Evolutionary conservation across 257 asterid species (phyloP).

Genomic region (Solanum pennellii): DNA sequence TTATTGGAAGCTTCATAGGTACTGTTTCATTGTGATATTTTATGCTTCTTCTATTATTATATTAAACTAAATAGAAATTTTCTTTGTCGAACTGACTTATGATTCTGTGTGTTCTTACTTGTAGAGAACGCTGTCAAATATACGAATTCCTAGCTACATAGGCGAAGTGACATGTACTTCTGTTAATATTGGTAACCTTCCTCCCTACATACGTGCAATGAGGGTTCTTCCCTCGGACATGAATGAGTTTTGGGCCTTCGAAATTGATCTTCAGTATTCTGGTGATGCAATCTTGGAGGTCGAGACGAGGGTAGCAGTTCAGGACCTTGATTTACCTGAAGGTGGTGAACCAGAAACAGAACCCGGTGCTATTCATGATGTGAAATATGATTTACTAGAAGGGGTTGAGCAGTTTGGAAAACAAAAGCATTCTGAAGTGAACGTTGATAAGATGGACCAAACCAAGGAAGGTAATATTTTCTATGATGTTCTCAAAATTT

Average conservation of each 20-base stretch:
- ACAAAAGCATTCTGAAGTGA: conserved; percentile 46
- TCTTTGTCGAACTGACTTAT: background rate
- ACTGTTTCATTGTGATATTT: background rate
- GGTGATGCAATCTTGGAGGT: conserved; percentile 68
- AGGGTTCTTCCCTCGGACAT: conserved; percentile 79
- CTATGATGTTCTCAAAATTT: background rate
- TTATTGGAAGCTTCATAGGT: background rate
- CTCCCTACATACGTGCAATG: conserved; percentile 84
- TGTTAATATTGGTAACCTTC: conserved; percentile 72
- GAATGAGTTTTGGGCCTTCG: conserved; percentile 81
- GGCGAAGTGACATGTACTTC: conserved; percentile 77
- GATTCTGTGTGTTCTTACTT: background rate
- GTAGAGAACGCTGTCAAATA: conserved; percentile 60
- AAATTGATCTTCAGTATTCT: conserved; percentile 69
- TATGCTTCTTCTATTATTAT: background rate
- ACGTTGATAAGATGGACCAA: conserved; percentile 18
- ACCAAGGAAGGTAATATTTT: conserved; percentile 32
- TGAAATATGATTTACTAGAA: conserved; percentile 64
- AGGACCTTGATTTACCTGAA: conserved; percentile 52
- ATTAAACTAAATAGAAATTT: background rate
- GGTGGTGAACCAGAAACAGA: conserved; percentile 30
- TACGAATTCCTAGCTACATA: conserved; percentile 76
- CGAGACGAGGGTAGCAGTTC: conserved; percentile 84
- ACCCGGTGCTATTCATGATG: conserved; percentile 43
- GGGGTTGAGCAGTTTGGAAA: conserved; percentile 47